Evolutionary conservation across 768 basidiomycete species (phyloP).

Genomic region (Boletus fagicola): DNA sequence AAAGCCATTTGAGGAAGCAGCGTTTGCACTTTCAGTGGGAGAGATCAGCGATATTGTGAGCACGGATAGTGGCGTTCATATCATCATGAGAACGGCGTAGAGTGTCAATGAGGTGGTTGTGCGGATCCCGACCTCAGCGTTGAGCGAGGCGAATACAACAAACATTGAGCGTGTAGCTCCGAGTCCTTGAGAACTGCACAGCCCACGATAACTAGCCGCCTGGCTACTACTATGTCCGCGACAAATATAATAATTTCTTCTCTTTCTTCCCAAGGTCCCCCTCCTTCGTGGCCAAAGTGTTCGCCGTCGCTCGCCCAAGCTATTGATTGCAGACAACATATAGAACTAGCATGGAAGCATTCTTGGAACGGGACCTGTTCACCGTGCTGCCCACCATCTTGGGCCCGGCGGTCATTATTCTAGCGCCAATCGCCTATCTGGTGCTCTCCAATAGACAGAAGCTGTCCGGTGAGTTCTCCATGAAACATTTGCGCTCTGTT

Average conservation of each 20-base stretch:
- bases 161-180: too few species aligned
- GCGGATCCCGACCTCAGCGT: neutral
- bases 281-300: neutral
- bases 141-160: neutral
- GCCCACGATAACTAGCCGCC: neutral
- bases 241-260: neutral
- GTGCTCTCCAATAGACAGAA: conserved; percentile 2
- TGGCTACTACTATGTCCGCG: neutral
- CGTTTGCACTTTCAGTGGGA: conserved; percentile 68
- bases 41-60: conserved; percentile 79
- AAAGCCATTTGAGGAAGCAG: conserved; percentile 91
- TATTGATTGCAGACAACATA: neutral
- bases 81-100: conserved; percentile 83
- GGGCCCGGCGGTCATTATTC: conserved; percentile 6
- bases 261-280: neutral
- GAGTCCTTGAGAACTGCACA: neutral
- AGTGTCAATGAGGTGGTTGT: neutral
- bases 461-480: conserved; percentile 18
- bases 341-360: neutral
- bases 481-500: neutral
- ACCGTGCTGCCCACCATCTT: conserved; percentile 11
- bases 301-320: neutral
- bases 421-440: conserved; percentile 21
- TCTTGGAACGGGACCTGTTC: conserved; percentile 4
- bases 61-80: conserved; percentile 93